Evolutionary conservation across 495 filamentous ascomycete species (phyloP).

Genomic region (Penicillium bovifimosum): DNA sequence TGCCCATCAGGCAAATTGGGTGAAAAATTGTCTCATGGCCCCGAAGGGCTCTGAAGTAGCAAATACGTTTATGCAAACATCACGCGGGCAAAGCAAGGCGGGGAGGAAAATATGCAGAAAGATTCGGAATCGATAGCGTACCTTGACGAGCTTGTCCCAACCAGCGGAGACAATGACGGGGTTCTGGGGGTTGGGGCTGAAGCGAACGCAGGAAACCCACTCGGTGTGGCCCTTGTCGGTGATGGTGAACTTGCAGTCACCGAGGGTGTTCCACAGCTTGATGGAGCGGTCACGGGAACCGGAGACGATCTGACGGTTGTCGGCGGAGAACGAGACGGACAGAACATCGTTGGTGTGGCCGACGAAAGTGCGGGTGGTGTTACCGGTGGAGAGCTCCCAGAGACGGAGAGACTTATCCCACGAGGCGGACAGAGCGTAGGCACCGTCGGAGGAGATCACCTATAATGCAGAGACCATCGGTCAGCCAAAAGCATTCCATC

Average conservation of each 20-base stretch:
- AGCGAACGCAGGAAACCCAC: slow-evolving; percentile 99
- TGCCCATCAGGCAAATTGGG: slow-evolving; percentile 75
- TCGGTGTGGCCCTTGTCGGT: slow-evolving; percentile 99
- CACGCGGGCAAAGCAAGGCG: slow-evolving; percentile 50
- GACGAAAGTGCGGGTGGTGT: slow-evolving; percentile 95
- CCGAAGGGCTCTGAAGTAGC: slow-evolving; percentile 98
- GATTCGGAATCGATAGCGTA: slow-evolving; percentile 46
- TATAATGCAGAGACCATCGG: slow-evolving; percentile 39
- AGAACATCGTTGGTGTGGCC: slow-evolving; percentile 99
- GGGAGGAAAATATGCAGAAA: neutral
- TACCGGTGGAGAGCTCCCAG: slow-evolving; percentile 95
- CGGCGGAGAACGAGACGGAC: slow-evolving; percentile 99
- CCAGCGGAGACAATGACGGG: slow-evolving; percentile 97
- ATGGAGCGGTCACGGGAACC: slow-evolving; percentile 96
- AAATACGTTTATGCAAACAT: slow-evolving; percentile 99
- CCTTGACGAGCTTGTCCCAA: slow-evolving; percentile 99
- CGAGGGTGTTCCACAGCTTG: slow-evolving; percentile 99
- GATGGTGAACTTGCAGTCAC: slow-evolving; percentile 99
- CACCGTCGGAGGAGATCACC: slow-evolving; percentile 99
- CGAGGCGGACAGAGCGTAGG: slow-evolving; percentile 96
- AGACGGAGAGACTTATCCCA: slow-evolving; percentile 99
- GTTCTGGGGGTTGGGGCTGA: slow-evolving; percentile 99
- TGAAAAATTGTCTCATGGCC: slow-evolving; percentile 97
- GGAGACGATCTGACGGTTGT: slow-evolving; percentile 99
- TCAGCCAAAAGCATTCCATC: slow-evolving; percentile 32